Evolutionary conservation across 495 filamentous ascomycete species (phyloP), one percentile per base, ranked within the genome.

Genomic region (Tuber melanosporum): DNA sequence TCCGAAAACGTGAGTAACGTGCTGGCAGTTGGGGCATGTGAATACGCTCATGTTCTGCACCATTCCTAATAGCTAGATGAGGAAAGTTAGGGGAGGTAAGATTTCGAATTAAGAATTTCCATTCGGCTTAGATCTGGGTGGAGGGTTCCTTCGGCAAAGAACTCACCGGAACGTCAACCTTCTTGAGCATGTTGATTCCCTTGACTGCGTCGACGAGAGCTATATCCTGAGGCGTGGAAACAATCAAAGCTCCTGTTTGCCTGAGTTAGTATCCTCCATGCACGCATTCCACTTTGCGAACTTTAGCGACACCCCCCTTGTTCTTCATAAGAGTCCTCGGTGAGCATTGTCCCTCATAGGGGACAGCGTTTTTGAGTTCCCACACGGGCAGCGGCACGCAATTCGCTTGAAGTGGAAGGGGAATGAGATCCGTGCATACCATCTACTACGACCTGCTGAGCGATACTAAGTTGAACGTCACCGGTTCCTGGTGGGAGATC

Each of bases 21-120:
- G 87, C 8, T 87, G 86, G 78, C 95, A 99, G 72, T 90, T 86
- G 0, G 94, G 93, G 80, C 95, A 98, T 2, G 85, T 87, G 80
- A 97, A 98, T 41, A 91, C 87, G 4, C 90, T 91, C 95, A 99
- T 99, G 80, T 99, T 99, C 82, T 95, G 91, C 71, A 98, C 91
- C 87, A 98, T 91, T n/a, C 95, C 95, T 41, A 98, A 85, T 22
- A 92, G 86, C 83, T 86, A 41, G 45, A 39, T 26, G 36, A 26
- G 39, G 72, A 17, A 76, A 74, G 26, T 71, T 42, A 77, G 32
- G 15, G 9, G 15, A 5, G 32, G 32, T 22, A n/a, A 26, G 44
- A 22, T 44, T 70, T 32, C 3, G 26, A 44, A 36, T 41, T 12
- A 77, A 42, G 66, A 12, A 32, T 32, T 32, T n/a, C n/a, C n/a